Evolutionary conservation across 441 rosid species (phyloP).

Genomic region (Brassica hybrid): DNA sequence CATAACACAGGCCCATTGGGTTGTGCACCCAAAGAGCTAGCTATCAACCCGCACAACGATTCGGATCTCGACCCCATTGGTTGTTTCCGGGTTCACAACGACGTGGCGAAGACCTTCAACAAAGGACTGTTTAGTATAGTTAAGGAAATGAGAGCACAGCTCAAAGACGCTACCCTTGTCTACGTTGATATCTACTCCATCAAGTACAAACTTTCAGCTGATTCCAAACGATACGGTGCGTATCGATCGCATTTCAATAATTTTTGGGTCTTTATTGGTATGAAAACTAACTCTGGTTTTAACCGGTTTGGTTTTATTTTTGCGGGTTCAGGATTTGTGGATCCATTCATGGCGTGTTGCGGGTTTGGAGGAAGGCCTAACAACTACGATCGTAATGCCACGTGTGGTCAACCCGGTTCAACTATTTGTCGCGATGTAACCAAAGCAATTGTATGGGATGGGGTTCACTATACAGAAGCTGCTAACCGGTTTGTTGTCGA

Average conservation of each 20-base stretch:
- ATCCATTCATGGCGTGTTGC: constrained; percentile 65
- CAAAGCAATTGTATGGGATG: constrained; percentile 63
- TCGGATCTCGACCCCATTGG: constrained; percentile 48
- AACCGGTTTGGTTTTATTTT: background rate
- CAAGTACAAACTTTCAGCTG: constrained; percentile 55
- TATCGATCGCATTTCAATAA: background rate
- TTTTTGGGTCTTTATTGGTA: background rate
- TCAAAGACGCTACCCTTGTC: constrained; percentile 44
- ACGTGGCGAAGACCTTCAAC: constrained; percentile 49
- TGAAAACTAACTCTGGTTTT: constrained; percentile 2
- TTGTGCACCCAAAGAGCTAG: constrained; percentile 24
- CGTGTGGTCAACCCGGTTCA: constrained; percentile 54
- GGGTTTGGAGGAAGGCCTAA: constrained; percentile 61
- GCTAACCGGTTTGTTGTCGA: constrained; percentile 49
- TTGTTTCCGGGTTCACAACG: constrained; percentile 50
- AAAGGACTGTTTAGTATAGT: constrained; percentile 39
- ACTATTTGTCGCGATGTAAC: constrained; percentile 51
- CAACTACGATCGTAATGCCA: constrained; percentile 50
- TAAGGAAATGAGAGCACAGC: constrained; percentile 40
- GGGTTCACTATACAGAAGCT: constrained; percentile 73
- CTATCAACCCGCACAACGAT: constrained; percentile 28
- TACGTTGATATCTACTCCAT: constrained; percentile 49
- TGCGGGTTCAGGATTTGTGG: constrained; percentile 53
- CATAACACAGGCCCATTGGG: constrained; percentile 56
- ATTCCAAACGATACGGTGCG: constrained; percentile 51